These are phyloP conservation scores for Lotus japonicus DNA, from an alignment of 306 rosid genomes.

Conservation along the genomic window DNA sequence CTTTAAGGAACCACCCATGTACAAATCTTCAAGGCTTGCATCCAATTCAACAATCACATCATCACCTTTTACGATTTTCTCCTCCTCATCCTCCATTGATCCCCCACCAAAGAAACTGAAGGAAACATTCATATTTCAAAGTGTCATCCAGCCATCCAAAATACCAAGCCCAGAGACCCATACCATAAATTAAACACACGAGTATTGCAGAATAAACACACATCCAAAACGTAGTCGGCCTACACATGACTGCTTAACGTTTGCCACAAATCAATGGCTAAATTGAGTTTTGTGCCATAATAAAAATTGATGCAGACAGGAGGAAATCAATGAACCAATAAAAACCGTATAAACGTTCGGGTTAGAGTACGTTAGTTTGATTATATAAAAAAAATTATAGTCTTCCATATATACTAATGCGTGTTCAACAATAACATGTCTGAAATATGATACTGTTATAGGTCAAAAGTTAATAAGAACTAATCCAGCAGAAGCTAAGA, in stretches of 20 bases:
- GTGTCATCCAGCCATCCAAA: not conserved
- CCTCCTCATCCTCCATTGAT: slow-evolving; percentile 79
- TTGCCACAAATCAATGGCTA: not conserved
- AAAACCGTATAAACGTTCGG: not conserved
- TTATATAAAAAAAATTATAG: too few species aligned
- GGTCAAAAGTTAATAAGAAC: not conserved
- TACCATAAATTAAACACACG: not conserved
- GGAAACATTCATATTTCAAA: slow-evolving; percentile 5
- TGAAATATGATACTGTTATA: not conserved
- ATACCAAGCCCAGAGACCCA: not conserved
- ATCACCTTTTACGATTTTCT: slow-evolving; percentile 75
- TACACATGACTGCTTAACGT: not conserved
- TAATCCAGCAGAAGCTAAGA: not conserved
- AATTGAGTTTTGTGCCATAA: not conserved
- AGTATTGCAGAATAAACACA: not conserved
- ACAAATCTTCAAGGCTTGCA: slow-evolving; percentile 81
- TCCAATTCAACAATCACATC: slow-evolving; percentile 82
- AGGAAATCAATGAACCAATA: not conserved
- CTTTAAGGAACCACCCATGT: slow-evolving; percentile 95
- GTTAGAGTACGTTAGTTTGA: not conserved
- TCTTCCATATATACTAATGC: not conserved
- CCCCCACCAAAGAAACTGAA: slow-evolving; percentile 89
- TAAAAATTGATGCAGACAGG: not conserved
- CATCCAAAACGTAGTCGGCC: not conserved
- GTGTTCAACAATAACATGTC: not conserved